Base-by-base conservation (phyloP, 1,139 yeast genomes). In the Sugiyamaella pinicola region DNA sequence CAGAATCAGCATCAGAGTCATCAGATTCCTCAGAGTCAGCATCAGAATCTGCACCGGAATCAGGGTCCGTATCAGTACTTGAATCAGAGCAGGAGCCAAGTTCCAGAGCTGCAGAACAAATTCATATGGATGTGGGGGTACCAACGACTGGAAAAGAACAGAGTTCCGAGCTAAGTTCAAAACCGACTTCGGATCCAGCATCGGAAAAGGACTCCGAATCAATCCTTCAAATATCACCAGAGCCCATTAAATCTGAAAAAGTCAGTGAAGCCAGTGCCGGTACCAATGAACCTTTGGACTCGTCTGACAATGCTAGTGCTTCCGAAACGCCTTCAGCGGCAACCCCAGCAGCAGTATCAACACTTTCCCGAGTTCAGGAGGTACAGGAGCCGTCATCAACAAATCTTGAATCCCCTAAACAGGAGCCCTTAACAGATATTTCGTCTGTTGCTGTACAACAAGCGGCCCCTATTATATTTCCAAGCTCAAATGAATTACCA, bases 401-500 rank as follows among this genome's bases (percentile, higher is more conserved):
- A n/a, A n/a, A n/a, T n/a, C 7, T 19, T 21, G 26, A 21, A 38
- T 6, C 26, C 7, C 22, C 42, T 6, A 19, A 33, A 12, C 37
- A 24, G 9, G 28, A 37, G 28, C 17, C 29, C 10, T 2, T 33
- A 2, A 18, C 37, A 2, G 47, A 43, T 15, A 15, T 43, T 2
- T 43, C 47, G 4, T 43, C 47, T 19, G 39, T 43, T 10, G 24
- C 49, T 24, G 49, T 21, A n/a, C 8, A 4, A 26, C 42, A 34
- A 8, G 49, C 42, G 2, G 43, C 49, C 12, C 43, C 49, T n/a
- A 9, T 37, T 6, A 10, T 35, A n/a, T 38, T 46, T 17, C 43
- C 43, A 26, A 38, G 35, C 17, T 46, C 49, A n/a, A 46, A 46
- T 26, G 24, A 46, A 24, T n/a, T 38, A 26, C 35, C 49, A 10